These are phyloP conservation scores for Daldinia eschscholtzii DNA, from an alignment of 2,329 filamentous ascomycete genomes.

Conservation along the genomic window DNA sequence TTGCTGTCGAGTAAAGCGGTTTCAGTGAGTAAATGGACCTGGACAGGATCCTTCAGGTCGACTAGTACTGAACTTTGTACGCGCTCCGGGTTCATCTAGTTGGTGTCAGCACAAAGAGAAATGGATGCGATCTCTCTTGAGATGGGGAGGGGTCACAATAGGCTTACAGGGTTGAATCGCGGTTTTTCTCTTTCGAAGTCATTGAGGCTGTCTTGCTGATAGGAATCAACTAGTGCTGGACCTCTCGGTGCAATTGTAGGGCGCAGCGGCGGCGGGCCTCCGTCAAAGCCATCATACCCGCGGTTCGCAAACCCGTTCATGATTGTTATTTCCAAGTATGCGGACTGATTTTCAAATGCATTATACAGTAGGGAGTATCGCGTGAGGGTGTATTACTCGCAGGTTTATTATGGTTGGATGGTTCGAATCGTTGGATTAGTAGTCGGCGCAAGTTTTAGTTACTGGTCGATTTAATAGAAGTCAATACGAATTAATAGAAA, in stretches of 20 bases:
- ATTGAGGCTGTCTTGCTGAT: conserved; percentile 67
- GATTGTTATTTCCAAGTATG: conserved; percentile 44
- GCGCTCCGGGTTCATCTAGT: conserved; percentile 64
- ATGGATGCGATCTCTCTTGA: neutral
- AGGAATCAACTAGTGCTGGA: conserved; percentile 69
- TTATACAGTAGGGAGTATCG: conserved; percentile 40
- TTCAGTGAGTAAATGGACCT: conserved; percentile 92
- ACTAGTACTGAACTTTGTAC: conserved; percentile 69
- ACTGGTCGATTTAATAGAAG: neutral
- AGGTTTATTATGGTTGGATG: conserved; percentile 8
- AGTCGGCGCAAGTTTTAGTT: conserved; percentile 26
- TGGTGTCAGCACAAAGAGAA: conserved; percentile 30
- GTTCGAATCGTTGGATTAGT: conserved; percentile 23
- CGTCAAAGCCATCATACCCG: conserved; percentile 47
- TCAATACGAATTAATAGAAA: conserved; percentile 6
- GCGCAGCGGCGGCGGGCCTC: conserved; percentile 44
- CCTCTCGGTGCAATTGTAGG: conserved; percentile 56
- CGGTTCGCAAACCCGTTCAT: conserved; percentile 48
- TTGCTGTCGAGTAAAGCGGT: conserved; percentile 92
- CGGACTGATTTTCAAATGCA: conserved; percentile 42
- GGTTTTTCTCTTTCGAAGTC: conserved; percentile 67
- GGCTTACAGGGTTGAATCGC: conserved; percentile 69
- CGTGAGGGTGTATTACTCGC: conserved; percentile 6
- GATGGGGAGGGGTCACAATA: neutral
- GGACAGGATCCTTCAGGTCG: conserved; percentile 78